Evolutionary conservation across 2,329 filamentous ascomycete genomes (phyloP), one percentile per base, ranked within the genome.

Genomic region (Cladosporium sp.): DNA sequence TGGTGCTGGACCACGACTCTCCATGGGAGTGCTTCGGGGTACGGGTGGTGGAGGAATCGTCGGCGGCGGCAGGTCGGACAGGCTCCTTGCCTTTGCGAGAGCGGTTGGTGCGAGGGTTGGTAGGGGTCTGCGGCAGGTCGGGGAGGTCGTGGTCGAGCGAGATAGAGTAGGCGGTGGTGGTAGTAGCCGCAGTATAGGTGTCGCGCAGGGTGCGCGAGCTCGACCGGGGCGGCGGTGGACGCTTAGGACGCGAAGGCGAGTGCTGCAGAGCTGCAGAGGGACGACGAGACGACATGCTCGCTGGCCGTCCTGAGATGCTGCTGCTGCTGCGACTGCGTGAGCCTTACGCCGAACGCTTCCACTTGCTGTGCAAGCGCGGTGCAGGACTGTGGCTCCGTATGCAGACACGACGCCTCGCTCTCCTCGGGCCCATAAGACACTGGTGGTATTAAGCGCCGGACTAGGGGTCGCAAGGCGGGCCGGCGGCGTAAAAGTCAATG

Each of bases 1-100:
- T 92, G 68, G 91, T 88, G 58, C 90, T 87, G 59, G 89, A 89
- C 72, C 96, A 84, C 65, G 91, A 93, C 68, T 97, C 84, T 77
- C 97, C 93, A 82, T 97, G 93, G 58, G 90, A 92, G 79, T 93
- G 73, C 32, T 59, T 65, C 23, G 63, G 26, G 51, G 58, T 51
- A 16, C 43, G 43, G 21, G 26, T 18, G 57, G 57, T 26, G 30
- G 26, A 23, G 16, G 32, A 25, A 26, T 32, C 36, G 30, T 49
- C 58, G 56, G 16, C 3, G 32, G 21, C 32, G 28, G 21, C 21
- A 4, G 26, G 43, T 28, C 61, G 51, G 51, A 28, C 61, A 56
- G 63, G 63, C 56, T 58, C 54, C 49, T 65, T 65, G 63, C 63
- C 48, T 46, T 65, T 65, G 43, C 57, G 46, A 14, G 48, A 26